phyloP scores from a whole-genome alignment of 2,329 filamentous ascomycete genomes.

The Xenoacremonium recifei region DNA sequence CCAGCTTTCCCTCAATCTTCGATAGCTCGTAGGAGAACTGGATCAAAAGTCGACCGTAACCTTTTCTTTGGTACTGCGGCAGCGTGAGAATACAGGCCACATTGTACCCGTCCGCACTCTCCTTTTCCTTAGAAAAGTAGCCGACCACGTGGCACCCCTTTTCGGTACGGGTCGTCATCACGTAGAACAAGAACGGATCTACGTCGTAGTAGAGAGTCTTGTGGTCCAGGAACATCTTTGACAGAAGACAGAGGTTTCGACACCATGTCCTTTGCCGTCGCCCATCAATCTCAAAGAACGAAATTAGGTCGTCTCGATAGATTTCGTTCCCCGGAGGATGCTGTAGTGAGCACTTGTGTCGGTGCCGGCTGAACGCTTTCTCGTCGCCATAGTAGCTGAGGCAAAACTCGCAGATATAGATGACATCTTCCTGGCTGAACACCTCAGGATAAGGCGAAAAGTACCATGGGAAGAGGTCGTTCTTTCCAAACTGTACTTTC shows the following conservation, averaged over 20 bases:
- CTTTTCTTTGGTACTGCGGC: constrained; percentile 93
- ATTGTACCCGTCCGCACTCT: constrained; percentile 95
- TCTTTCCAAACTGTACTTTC: constrained; percentile 89
- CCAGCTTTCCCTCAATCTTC: constrained; percentile 91
- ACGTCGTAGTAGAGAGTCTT: constrained; percentile 99
- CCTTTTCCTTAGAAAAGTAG: constrained; percentile 99
- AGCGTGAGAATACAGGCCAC: constrained; percentile 96
- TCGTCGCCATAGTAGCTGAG: constrained; percentile 84
- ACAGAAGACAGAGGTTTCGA: constrained; percentile 89
- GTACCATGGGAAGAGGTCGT: constrained; percentile 96
- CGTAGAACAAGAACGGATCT: constrained; percentile 98
- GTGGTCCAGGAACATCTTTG: constrained; percentile 95
- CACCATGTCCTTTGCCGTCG: constrained; percentile 94
- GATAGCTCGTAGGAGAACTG: constrained; percentile 97
- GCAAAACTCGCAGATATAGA: constrained; percentile 98
- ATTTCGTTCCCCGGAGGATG: constrained; percentile 98
- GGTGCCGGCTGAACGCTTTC: constrained; percentile 81
- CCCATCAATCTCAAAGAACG: constrained; percentile 97
- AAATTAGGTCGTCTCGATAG: constrained; percentile 90
- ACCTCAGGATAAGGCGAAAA: constrained; percentile 94
- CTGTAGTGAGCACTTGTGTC: constrained; percentile 83
- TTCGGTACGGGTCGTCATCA: constrained; percentile 88
- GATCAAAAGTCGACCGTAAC: constrained; percentile 89
- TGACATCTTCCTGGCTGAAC: constrained; percentile 83
- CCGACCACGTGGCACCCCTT: constrained; percentile 94